Evolutionary conservation across 139 green algal genomes (phyloP).

Genomic region (Zygnema circumcarinatum): DNA sequence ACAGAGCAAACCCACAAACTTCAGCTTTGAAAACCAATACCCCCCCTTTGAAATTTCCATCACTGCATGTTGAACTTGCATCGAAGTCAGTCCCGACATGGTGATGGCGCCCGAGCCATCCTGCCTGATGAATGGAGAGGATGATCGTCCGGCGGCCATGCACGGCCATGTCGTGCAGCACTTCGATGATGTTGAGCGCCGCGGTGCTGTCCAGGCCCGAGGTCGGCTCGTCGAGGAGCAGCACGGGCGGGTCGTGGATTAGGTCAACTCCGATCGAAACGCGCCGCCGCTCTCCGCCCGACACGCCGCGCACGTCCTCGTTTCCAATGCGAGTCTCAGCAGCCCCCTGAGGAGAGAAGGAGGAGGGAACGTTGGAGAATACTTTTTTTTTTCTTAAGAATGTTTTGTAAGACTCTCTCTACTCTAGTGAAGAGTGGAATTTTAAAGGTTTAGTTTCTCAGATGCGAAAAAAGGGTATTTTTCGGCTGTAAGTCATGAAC

Average conservation of each 20-base stretch:
- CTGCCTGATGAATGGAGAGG: conserved; percentile 50
- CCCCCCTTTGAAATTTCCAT: not conserved
- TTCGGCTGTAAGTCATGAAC: not conserved
- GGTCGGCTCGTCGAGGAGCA: conserved; percentile 92
- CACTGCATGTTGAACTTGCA: not conserved
- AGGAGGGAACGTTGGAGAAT: not conserved
- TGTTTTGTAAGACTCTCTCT: not conserved
- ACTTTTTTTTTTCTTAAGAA: not conserved
- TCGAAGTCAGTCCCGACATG: not conserved
- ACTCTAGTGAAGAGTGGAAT: not conserved
- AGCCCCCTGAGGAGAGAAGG: conserved; percentile 2
- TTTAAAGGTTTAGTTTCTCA: not conserved
- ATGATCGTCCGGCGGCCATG: conserved; percentile 27
- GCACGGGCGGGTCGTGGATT: conserved; percentile 68
- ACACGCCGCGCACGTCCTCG: conserved; percentile 53
- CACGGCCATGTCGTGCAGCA: conserved; percentile 42
- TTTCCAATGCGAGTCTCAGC: conserved; percentile 49
- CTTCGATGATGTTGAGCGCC: conserved; percentile 69
- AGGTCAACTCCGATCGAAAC: conserved; percentile 59
- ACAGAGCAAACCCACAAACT: not conserved
- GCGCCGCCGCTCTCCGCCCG: conserved; percentile 59
- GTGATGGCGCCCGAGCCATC: not conserved
- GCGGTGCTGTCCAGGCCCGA: conserved; percentile 74
- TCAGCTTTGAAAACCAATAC: not conserved
- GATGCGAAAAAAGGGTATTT: not conserved